phyloP scores from a whole-genome alignment of 345 rosid genomes.

The Cardiospermum halicacabum region DNA sequence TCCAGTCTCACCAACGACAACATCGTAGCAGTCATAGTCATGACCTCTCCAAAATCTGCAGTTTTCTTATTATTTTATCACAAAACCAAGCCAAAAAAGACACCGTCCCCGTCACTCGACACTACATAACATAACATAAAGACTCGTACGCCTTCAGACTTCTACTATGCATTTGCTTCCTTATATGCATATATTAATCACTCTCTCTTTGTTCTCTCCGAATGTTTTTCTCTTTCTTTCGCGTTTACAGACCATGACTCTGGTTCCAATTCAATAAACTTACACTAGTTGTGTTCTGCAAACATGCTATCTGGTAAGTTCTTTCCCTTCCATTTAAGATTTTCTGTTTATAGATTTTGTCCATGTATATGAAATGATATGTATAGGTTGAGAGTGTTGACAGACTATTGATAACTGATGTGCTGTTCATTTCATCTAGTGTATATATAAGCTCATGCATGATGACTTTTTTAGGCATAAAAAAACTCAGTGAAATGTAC shows the following conservation, averaged over 20 bases:
- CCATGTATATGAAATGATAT: too few relatives aligned
- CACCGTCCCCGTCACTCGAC: not conserved
- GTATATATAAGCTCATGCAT: not conserved
- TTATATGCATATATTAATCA: not conserved
- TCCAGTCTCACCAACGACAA: too few relatives aligned
- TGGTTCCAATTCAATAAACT: too few relatives aligned
- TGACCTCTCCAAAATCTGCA: too few relatives aligned
- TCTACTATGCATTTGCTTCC: not conserved
- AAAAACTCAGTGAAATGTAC: not conserved
- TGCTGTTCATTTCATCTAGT: too few relatives aligned
- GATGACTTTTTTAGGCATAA: not conserved
- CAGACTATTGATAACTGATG: too few relatives aligned
- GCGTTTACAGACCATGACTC: too few relatives aligned
- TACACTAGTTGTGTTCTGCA: not conserved
- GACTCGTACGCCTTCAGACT: not conserved
- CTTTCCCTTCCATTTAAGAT: not conserved
- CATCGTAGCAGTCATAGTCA: too few relatives aligned
- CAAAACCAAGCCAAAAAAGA: not conserved
- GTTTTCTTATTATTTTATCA: too few relatives aligned
- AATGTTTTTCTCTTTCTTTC: not conserved
- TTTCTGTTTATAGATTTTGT: too few relatives aligned
- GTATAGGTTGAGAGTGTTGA: too few relatives aligned
- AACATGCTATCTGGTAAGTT: not conserved
- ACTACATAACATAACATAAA: too few relatives aligned
- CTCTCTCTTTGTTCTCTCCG: not conserved